Percentiles rank a stretch among this genome's conserved stretches.
phyloP scores from a whole-genome alignment of 306 rosid genomes.

The Astragalus glycyphyllos region DNA sequence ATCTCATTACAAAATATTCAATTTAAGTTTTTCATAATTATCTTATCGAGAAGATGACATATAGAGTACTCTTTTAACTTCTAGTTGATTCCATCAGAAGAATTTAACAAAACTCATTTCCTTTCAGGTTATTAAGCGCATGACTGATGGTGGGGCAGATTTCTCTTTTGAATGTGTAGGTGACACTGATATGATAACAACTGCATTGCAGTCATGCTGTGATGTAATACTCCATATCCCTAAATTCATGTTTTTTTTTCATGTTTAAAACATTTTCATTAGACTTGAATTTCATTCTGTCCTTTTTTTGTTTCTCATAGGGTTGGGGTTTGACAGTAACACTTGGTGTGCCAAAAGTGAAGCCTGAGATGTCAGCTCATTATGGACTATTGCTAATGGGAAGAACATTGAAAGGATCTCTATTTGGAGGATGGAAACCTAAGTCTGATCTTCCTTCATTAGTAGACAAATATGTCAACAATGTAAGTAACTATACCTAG shows the following conservation, averaged over 20 bases:
- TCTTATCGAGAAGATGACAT: no score
- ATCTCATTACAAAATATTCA: slow-evolving; percentile 21
- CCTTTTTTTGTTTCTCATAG: slow-evolving; percentile 46
- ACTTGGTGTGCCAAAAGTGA: slow-evolving; percentile 88
- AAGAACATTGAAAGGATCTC: slow-evolving; percentile 88
- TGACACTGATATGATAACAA: slow-evolving; percentile 84
- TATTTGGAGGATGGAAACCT: slow-evolving; percentile 98
- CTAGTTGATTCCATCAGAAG: no score
- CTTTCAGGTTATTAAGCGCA: slow-evolving; percentile 71
- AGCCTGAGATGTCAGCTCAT: slow-evolving; percentile 87
- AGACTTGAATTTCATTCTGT: slow-evolving; percentile 23
- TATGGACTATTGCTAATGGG: slow-evolving; percentile 71
- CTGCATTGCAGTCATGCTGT: slow-evolving; percentile 92
- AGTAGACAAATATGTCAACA: slow-evolving; percentile 79
- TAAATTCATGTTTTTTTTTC: slow-evolving; percentile 25
- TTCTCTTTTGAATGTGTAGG: slow-evolving; percentile 93
- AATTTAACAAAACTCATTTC: no score
- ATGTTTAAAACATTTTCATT: slow-evolving; percentile 19
- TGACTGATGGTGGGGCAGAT: slow-evolving; percentile 95
- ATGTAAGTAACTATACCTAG: slow-evolving; percentile 55
- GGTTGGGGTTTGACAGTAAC: slow-evolving; percentile 97
- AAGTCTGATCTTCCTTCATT: slow-evolving; percentile 90
- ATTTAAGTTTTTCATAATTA: no score
- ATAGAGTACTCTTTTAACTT: no score
- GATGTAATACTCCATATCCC: slow-evolving; percentile 61